Evolutionary conservation across 139 green algal genomes (phyloP), one percentile per base, ranked within the genome.

Genomic region (Diplosphaera chodatii): DNA sequence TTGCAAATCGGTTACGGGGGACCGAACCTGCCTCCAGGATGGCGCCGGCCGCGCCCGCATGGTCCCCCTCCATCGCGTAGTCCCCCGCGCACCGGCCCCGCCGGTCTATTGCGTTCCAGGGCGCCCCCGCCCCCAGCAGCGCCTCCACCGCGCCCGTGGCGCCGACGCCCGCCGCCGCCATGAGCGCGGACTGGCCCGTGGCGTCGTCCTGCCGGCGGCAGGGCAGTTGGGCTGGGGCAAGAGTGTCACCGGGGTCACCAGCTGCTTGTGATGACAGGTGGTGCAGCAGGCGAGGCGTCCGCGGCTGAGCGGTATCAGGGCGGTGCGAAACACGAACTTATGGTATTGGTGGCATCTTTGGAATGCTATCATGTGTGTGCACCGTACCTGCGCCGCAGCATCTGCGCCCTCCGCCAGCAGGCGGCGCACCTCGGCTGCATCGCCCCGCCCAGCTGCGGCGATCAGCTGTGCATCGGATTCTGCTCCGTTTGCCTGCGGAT

Each of bases 21-120:
- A n/a, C n/a, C n/a, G 37, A 83, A 84, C 75, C 85, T 40, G 66
- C 70, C 15, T 84, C 77, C 27, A 96, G 41, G 6, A 96, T 72
- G 56, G 83, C 8, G 20, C 86, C 77, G 27, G 86, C 80, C 0
- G 90, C 78, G 1, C 84, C 77, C 1, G 77, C 63, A 15, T 88
- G 80, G 1, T 69, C 65, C 8, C 66, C 74, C 29, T 66, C 78
- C 41, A 83, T 77, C 3, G 85, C 88, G 66, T 86, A 89, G 63
- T 96, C 85, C 0, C 89, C 86, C 22, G 86, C 84, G 68, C 89
- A 92, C 63, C 76, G 76, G 1, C 86, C 87, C 3, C 81, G 30
- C 15, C 75, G 73, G 69, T 95, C 88, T 21, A 92, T 77, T 2
- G 84, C 85, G 72, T 92, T 92, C 87, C 87, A 92, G 3, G 86